Evolutionary conservation across 345 rosid species (phyloP), one percentile per base, ranked within the genome.

Genomic region (Eucalyptus cloeziana): DNA sequence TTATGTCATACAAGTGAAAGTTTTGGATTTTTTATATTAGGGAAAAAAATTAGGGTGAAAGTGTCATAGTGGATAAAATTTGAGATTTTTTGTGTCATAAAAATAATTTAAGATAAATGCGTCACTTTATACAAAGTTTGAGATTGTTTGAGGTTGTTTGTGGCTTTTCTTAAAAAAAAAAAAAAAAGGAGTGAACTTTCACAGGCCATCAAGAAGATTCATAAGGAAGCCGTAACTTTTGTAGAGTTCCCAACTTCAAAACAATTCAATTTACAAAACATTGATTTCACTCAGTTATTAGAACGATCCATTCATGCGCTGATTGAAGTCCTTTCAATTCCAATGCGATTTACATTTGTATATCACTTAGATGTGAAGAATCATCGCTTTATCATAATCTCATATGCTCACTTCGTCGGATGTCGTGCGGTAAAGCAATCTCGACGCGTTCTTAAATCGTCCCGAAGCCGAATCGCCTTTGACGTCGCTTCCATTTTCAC

Each of bases 141-240:
- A 52, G 58, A 1, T 52, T 52, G 4, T 52, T 52, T 19, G 25
- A 52, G 58, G 4, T 52, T 52, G 25, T 52, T 19, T 52, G 4
- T 52, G 1, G 0, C n/a, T 6, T 60, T 60, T 12, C 7, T 5
- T 60, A 1, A 11, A 12, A 27, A 25, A 11, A 60, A 60, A 25
- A 58, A 1, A 60, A 25, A 0, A 2, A 22, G 0, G 11, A 4
- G 10, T 0, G 0, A 56, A 56, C 13, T 56, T 56, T 22, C 8
- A 56, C 5, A 0, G 12, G 13, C 10, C 12, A 21, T 56, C 58
- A 19, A 52, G 4, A 52, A 7, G 4, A 17, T 52, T 9, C 0
- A 56, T 1, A 56, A 24, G 62, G 62, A 56, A 56, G 30, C 62
- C 3, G 8, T 30, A 12, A 13, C 76, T 64, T 64, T n/a, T 64